phyloP scores from a whole-genome alignment of 1,284 basidiomycete species.

The Malassezia psittaci region DNA sequence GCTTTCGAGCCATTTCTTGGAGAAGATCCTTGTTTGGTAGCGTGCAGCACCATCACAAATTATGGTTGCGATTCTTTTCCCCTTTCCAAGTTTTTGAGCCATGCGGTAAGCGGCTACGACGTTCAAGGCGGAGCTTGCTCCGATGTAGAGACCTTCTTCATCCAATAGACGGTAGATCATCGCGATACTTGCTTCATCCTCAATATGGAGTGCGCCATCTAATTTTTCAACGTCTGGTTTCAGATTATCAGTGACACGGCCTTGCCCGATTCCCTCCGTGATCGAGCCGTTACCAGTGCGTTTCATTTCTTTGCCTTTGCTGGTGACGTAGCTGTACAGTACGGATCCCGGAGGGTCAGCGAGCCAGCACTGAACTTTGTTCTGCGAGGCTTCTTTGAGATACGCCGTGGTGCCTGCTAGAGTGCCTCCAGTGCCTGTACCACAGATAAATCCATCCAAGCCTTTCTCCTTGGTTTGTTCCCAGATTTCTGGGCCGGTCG shows the following conservation, averaged over 20 bases:
- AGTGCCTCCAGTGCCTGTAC: slow-evolving; percentile 92
- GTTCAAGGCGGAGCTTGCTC: slow-evolving; percentile 90
- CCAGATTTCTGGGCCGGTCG: slow-evolving; percentile 96
- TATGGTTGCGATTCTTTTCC: slow-evolving; percentile 74
- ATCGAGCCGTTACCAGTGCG: slow-evolving; percentile 80
- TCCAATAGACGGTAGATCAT: slow-evolving; percentile 92
- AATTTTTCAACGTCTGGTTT: slow-evolving; percentile 67
- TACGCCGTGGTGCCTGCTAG: slow-evolving; percentile 77
- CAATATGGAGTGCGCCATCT: slow-evolving; percentile 71
- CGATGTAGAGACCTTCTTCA: slow-evolving; percentile 86
- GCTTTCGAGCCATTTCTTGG: slow-evolving; percentile 78
- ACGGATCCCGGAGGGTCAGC: slow-evolving; percentile 95
- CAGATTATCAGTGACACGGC: slow-evolving; percentile 88
- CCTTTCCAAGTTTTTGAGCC: slow-evolving; percentile 69
- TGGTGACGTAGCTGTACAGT: slow-evolving; percentile 71
- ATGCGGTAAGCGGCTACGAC: slow-evolving; percentile 85
- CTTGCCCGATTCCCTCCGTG: slow-evolving; percentile 97
- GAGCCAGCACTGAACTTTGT: slow-evolving; percentile 78
- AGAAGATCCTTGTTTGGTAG: slow-evolving; percentile 91
- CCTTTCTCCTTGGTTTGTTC: slow-evolving; percentile 64
- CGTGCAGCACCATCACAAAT: slow-evolving; percentile 90
- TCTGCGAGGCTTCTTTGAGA: slow-evolving; percentile 71
- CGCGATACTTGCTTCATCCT: slow-evolving; percentile 77
- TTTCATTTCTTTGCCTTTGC: slow-evolving; percentile 62
- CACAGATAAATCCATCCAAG: slow-evolving; percentile 80